These are phyloP conservation scores for Volvox carteri DNA, from an alignment of 163 green algal species.

Conservation along the genomic window DNA sequence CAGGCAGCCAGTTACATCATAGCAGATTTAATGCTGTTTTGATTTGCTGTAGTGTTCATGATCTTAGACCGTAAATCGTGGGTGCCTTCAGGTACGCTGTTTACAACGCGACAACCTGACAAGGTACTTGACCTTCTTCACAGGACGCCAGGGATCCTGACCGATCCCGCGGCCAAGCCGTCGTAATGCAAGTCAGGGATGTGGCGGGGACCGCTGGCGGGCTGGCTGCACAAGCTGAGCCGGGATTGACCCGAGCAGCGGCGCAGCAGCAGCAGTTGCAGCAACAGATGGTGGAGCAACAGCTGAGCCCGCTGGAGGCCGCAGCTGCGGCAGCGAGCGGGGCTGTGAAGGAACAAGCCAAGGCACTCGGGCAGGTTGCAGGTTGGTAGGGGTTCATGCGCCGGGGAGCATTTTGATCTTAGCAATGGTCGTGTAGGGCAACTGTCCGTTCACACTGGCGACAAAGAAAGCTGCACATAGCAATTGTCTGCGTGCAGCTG, in stretches of 20 bases:
- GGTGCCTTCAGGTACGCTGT: too few relatives aligned
- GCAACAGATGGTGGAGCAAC: constrained; percentile 7
- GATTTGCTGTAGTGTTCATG: too few relatives aligned
- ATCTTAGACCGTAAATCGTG: too few relatives aligned
- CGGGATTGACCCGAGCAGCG: not conserved
- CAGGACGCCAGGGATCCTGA: constrained; percentile 18
- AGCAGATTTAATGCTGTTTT: too few relatives aligned
- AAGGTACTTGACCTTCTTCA: too few relatives aligned
- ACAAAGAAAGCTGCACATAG: too few relatives aligned
- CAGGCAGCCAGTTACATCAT: too few relatives aligned
- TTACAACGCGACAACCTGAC: too few relatives aligned
- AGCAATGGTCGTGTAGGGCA: too few relatives aligned
- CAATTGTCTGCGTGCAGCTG: too few relatives aligned
- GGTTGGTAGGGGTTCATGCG: not conserved
- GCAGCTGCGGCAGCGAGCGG: constrained; percentile 41
- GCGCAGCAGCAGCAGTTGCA: not conserved
- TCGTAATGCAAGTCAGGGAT: not conserved
- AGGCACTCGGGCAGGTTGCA: constrained; percentile 9
- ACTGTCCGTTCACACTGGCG: too few relatives aligned
- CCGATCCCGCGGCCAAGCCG: not conserved
- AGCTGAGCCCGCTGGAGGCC: constrained; percentile 30
- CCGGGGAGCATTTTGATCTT: too few relatives aligned
- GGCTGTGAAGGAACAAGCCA: constrained; percentile 44
- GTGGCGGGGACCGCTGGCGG: not conserved
- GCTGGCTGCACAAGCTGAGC: not conserved